Evolutionary conservation across 148 eudicot species (phyloP).

Genomic region (Oxyria digyna): DNA sequence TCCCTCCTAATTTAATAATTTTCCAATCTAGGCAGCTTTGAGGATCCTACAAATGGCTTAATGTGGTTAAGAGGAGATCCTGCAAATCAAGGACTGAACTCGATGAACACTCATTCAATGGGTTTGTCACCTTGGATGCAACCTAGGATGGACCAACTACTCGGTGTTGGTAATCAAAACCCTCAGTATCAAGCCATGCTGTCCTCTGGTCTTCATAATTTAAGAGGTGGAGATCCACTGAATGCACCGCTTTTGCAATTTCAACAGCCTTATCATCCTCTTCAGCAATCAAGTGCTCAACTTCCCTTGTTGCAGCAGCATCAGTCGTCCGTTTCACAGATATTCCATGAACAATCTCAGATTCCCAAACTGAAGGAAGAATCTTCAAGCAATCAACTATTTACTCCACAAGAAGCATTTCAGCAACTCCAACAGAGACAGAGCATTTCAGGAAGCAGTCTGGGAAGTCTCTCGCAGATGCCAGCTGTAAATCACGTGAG

Average conservation of each 20-base stretch:
- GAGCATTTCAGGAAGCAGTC: conserved; percentile 24
- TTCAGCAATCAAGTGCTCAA: conserved; percentile 53
- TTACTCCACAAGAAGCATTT: conserved; percentile 44
- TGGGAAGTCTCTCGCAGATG: conserved; percentile 54
- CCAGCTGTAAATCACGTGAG: conserved; percentile 33
- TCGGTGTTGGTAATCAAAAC: conserved; percentile 42
- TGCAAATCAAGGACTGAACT: conserved; percentile 63
- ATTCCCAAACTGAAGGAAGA: conserved; percentile 37
- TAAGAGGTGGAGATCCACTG: conserved; percentile 41
- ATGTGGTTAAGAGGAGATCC: conserved; percentile 86
- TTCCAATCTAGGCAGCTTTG: conserved; percentile 44
- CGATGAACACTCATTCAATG: conserved; percentile 56
- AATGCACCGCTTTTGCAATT: conserved; percentile 66
- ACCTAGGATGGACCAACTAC: conserved; percentile 52
- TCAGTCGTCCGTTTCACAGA: conserved; percentile 45
- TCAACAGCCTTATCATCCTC: conserved; percentile 76
- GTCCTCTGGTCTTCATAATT: conserved; percentile 57
- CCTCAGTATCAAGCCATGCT: conserved; percentile 88
- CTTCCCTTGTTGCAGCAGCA: conserved; percentile 46
- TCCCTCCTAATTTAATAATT: neutral
- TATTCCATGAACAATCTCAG: conserved; percentile 58
- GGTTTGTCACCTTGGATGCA: conserved; percentile 86
- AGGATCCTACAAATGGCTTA: conserved; percentile 59
- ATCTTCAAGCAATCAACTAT: conserved; percentile 28
- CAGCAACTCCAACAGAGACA: conserved; percentile 46